phyloP scores from a whole-genome alignment of 108 stramenopile species.

The Seminavis robusta region DNA sequence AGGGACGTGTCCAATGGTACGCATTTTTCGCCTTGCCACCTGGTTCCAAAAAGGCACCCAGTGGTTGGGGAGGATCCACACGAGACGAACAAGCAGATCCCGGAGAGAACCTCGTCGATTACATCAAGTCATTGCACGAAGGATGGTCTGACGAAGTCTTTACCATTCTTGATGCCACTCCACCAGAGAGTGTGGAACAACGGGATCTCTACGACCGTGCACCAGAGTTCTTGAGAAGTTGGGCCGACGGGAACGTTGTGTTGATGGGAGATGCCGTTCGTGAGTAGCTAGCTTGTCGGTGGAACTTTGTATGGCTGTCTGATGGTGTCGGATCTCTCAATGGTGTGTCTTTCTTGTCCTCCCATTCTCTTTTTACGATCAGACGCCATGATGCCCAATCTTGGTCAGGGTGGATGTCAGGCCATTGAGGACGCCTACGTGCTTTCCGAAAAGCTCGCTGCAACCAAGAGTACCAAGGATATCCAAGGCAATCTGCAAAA shows the following conservation, averaged over 20 bases:
- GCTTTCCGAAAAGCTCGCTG: slow-evolving; percentile 83
- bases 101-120: slow-evolving; percentile 84
- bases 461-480: slow-evolving; percentile 65
- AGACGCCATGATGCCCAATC: slow-evolving; percentile 97
- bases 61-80: slow-evolving; percentile 78
- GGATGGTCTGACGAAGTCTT: slow-evolving; percentile 94
- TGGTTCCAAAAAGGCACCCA: slow-evolving; percentile 87
- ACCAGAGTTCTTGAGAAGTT: slow-evolving; percentile 87
- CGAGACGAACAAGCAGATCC: slow-evolving; percentile 65
- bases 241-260: slow-evolving; percentile 93
- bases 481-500: slow-evolving; percentile 72
- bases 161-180: slow-evolving; percentile 89
- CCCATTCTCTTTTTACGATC: no score
- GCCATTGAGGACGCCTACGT: slow-evolving; percentile 96
- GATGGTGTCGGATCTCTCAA: not conserved
- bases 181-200: slow-evolving; percentile 91
- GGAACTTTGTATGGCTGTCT: not conserved
- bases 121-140: slow-evolving; percentile 87
- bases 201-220: slow-evolving; percentile 93
- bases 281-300: slow-evolving; percentile 25
- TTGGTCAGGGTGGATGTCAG: slow-evolving; percentile 96
- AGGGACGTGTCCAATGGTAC: slow-evolving; percentile 97
- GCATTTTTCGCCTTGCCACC: slow-evolving; percentile 97
- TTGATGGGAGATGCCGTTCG: slow-evolving; percentile 94
- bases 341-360: not conserved